Evolutionary conservation across 2,329 filamentous ascomycete genomes (phyloP), one percentile per base, ranked within the genome.

Genomic region (Monosporascus sp.): DNA sequence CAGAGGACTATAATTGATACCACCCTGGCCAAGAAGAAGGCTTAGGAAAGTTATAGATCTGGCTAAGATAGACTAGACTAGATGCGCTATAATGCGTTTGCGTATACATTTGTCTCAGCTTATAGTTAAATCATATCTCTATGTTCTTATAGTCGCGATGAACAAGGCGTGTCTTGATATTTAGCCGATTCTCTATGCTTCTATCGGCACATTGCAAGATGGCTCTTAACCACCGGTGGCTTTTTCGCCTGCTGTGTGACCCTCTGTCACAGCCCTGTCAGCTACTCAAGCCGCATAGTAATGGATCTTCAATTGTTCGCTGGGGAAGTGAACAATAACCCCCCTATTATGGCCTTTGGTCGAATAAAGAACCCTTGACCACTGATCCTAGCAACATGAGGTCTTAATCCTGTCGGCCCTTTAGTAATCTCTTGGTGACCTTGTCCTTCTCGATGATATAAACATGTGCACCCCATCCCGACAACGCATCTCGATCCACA

Each of bases 391-490:
- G 39, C 25, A 39, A 39, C 50, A 49, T 48, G 15, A 49, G 48
- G 41, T 36, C 65, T 70, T 90, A 92, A 73, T 97, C 93, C 78
- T 97, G 93, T 79, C 92, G 86, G 70, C 92, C 92, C 85, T 97
- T 97, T 73, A 99, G 80, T 85, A 99, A 85, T 72, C 94, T 83
- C 87, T 97, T 97, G 68, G 94, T 97, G 59, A 99, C 90, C 88
- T 97, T 97, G 78, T 96, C 92, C 83, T 99, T 99, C 81, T 97
- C 94, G 73, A 99, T 96, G 69, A 99, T 96, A 78, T 97, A 99
- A 64, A 99, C 94, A 70, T 99, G 91, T 39, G 94, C 94, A 70
- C 94, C 94, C 94, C 94, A 97, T 60, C 94, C 94, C 38, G 93
- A 97, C 59, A 99, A 80, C 50, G 94, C 94, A 74, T 99, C 94